Conservation (phyloP, 2,329 filamentous ascomycete species). For the Fusarium sp. region DNA sequence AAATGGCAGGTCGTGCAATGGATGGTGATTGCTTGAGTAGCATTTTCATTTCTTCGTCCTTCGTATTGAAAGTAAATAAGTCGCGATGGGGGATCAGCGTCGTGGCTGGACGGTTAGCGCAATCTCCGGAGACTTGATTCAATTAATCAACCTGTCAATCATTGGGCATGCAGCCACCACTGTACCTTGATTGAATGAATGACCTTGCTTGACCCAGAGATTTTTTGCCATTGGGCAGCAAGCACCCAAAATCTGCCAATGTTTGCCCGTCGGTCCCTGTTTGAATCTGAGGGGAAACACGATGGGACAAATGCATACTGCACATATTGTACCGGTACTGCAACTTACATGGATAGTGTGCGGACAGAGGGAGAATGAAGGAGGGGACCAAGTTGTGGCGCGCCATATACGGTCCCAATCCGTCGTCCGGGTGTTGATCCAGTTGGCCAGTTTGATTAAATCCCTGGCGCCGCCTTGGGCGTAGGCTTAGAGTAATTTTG, state of each 20-base stretch:
- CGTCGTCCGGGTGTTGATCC: conserved; percentile 57
- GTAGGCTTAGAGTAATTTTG: conserved; percentile 26
- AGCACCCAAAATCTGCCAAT: conserved; percentile 34
- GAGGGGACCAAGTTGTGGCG: conserved; percentile 27
- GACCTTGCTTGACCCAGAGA: conserved; percentile 11
- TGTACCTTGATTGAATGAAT: conserved; percentile 1
- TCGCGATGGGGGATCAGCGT: conserved; percentile 24
- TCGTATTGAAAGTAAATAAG: conserved; percentile 17
- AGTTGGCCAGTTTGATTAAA: conserved; percentile 57
- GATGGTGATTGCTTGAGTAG: conserved; percentile 28
- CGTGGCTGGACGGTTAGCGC: conserved; percentile 27
- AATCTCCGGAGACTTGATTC: conserved; percentile 34
- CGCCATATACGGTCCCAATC: conserved; percentile 52
- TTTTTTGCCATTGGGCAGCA: conserved; percentile 54
- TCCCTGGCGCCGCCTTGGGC: conserved; percentile 40
- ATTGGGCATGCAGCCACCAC: conserved; percentile 27
- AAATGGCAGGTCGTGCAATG: conserved; percentile 19
- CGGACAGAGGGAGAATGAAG: conserved; percentile 15
- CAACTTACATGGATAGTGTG: conserved; percentile 20
- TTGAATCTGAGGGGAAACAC: conserved; percentile 6
- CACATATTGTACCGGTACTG: background rate
- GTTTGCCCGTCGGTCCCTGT: conserved; percentile 14
- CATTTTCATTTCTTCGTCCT: conserved; percentile 41
- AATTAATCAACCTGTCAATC: conserved; percentile 20
- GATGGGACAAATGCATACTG: conserved; percentile 22